A percentile compares a stretch with the other conserved stretches of the same genome.
Conservation (phyloP, 192 early-diverging fungal species). For the Chytriomyces hyalinus region DNA sequence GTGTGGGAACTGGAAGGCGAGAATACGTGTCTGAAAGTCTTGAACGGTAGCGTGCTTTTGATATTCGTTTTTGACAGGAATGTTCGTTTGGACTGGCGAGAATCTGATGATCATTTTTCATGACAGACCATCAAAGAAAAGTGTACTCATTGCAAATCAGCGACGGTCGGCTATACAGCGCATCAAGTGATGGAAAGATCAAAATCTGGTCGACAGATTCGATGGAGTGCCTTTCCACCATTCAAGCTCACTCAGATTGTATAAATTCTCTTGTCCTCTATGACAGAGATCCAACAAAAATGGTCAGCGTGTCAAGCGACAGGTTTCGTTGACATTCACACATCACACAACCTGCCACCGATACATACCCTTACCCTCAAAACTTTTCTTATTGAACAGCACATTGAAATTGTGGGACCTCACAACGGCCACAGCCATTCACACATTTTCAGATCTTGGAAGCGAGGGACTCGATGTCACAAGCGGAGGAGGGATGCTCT, state of each 20-base stretch:
- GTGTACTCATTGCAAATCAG: slow-evolving; percentile 60
- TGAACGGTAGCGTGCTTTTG: not conserved
- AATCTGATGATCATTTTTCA: slow-evolving; percentile 30
- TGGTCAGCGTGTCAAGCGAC: slow-evolving; percentile 46
- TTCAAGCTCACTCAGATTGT: slow-evolving; percentile 59
- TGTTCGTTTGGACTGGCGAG: not conserved
- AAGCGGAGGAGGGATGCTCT: slow-evolving; percentile 48
- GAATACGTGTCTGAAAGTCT: not conserved
- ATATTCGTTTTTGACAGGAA: slow-evolving; percentile 40
- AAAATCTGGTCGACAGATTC: slow-evolving; percentile 57
- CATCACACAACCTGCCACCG: not conserved
- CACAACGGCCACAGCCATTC: slow-evolving; percentile 45
- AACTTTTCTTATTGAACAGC: slow-evolving; percentile 9
- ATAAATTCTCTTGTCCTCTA: slow-evolving; percentile 58
- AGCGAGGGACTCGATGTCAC: slow-evolving; percentile 62
- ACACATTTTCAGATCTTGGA: slow-evolving; percentile 51
- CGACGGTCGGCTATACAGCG: slow-evolving; percentile 47
- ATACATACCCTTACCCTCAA: not conserved
- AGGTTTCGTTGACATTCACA: slow-evolving; percentile 9
- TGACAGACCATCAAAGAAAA: slow-evolving; percentile 56
- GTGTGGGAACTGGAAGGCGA: slow-evolving; percentile 40
- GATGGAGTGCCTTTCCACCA: slow-evolving; percentile 53
- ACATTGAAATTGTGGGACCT: slow-evolving; percentile 58
- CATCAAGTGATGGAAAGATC: slow-evolving; percentile 60
- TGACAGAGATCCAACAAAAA: slow-evolving; percentile 37